phyloP scores from a whole-genome alignment of 805 yeast species.

The Sungouiozyma ichnusensis region DNA sequence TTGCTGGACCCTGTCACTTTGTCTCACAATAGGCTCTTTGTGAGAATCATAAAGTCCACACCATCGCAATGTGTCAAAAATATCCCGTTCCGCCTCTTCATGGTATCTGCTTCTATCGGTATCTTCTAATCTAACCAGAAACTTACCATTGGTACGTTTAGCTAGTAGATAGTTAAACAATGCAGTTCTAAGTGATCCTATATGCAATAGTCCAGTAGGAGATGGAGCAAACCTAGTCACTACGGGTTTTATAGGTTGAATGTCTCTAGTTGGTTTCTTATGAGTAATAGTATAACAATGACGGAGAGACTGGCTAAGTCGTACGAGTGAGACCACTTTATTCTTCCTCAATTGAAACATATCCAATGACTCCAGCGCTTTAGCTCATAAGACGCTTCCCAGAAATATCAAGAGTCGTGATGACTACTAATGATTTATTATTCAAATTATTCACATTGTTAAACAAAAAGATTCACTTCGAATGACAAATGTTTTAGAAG shows the following conservation, averaged over 20 bases:
- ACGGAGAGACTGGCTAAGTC: not conserved
- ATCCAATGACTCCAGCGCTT: too few relatives aligned
- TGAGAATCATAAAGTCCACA: conserved; percentile 44
- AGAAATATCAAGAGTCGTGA: not conserved
- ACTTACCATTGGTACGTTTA: conserved; percentile 65
- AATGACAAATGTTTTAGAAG: not conserved
- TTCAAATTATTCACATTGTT: too few relatives aligned
- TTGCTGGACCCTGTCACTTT: conserved; percentile 56
- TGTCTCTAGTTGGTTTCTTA: conserved; percentile 8
- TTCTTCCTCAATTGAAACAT: not conserved
- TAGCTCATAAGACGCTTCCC: too few relatives aligned
- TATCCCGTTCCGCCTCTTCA: conserved; percentile 70
- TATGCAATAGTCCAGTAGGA: conserved; percentile 90
- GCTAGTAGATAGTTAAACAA: conserved; percentile 81
- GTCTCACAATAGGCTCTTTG: conserved; percentile 84
- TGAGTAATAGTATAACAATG: not conserved
- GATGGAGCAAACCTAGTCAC: conserved; percentile 95
- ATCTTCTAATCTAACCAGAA: conserved; percentile 78
- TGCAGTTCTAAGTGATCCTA: conserved; percentile 92
- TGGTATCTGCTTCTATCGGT: conserved; percentile 80
- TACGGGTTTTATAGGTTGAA: conserved; percentile 45
- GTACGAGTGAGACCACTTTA: not conserved
- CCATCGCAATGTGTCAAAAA: conserved; percentile 70
- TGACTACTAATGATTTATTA: not conserved
- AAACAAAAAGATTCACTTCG: too few relatives aligned